phyloP scores from a whole-genome alignment of 371 early-diverging fungal species.

The Mortierella sp. region DNA sequence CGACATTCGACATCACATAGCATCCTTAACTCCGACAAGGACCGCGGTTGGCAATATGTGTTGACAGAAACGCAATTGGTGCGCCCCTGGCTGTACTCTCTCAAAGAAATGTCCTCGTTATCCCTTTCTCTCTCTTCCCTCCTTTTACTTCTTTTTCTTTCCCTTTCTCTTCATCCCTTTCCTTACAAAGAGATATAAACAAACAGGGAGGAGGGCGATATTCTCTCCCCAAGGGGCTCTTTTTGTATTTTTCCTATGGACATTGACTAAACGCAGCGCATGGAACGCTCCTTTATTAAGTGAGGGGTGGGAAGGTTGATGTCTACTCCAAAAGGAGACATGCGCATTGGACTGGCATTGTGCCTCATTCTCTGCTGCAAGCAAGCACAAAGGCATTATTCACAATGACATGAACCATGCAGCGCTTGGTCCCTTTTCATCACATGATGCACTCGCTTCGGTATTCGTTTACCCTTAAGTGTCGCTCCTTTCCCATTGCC shows the following conservation, averaged over 20 bases:
- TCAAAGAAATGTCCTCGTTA: no score
- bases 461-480: background rate
- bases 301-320: constrained; percentile 11
- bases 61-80: no score
- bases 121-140: no score
- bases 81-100: background rate
- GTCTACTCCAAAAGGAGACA: background rate
- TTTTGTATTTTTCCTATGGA: background rate
- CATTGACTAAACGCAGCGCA: background rate
- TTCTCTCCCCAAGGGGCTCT: background rate
- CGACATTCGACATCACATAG: no score
- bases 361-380: no score
- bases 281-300: background rate
- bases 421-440: background rate
- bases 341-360: background rate
- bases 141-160: background rate
- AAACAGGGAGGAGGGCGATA: background rate
- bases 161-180: background rate
- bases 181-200: background rate
- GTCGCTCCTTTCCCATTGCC: background rate
- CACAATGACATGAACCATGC: no score
- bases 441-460: no score
- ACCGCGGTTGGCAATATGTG: no score
- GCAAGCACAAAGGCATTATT: no score
- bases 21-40: no score